phyloP scores from a whole-genome alignment of 2,329 filamentous ascomycete species.

The Cercospora nicotianae region DNA sequence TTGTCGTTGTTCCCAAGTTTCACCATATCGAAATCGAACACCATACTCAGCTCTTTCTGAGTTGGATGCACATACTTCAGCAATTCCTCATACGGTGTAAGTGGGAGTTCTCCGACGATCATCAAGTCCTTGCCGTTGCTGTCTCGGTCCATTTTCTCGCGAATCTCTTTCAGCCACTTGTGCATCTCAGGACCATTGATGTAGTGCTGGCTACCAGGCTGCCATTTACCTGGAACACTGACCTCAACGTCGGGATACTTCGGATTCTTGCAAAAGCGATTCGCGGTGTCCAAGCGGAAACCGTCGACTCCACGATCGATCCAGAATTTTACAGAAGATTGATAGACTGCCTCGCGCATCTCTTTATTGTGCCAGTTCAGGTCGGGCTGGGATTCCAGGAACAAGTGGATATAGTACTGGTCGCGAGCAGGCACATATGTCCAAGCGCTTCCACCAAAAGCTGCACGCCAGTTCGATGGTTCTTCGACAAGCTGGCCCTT shows the following conservation, averaged over 20 bases:
- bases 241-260: slow-evolving; percentile 29
- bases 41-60: slow-evolving; percentile 66
- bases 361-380: slow-evolving; percentile 79
- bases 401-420: slow-evolving; percentile 77
- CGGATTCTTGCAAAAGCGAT: slow-evolving; percentile 31
- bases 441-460: slow-evolving; percentile 64
- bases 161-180: slow-evolving; percentile 50
- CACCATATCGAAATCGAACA: slow-evolving; percentile 69
- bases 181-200: slow-evolving; percentile 46
- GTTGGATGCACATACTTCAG: slow-evolving; percentile 54
- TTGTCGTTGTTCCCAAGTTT: slow-evolving; percentile 44
- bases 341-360: slow-evolving; percentile 68
- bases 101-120: slow-evolving; percentile 56
- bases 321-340: slow-evolving; percentile 64
- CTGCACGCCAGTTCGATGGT: slow-evolving; percentile 72
- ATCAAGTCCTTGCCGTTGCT: slow-evolving; percentile 41
- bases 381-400: slow-evolving; percentile 74
- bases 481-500: slow-evolving; percentile 48
- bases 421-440: slow-evolving; percentile 69
- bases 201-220: slow-evolving; percentile 28
- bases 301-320: slow-evolving; percentile 65
- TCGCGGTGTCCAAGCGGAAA: slow-evolving; percentile 40
- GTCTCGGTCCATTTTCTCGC: slow-evolving; percentile 26
- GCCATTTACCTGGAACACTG: slow-evolving; percentile 26
- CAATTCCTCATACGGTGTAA: slow-evolving; percentile 50